Evolutionary conservation across 2,329 filamentous ascomycete genomes (phyloP), one percentile per base, ranked within the genome.

Genomic region (Dactylellina drechsleri): DNA sequence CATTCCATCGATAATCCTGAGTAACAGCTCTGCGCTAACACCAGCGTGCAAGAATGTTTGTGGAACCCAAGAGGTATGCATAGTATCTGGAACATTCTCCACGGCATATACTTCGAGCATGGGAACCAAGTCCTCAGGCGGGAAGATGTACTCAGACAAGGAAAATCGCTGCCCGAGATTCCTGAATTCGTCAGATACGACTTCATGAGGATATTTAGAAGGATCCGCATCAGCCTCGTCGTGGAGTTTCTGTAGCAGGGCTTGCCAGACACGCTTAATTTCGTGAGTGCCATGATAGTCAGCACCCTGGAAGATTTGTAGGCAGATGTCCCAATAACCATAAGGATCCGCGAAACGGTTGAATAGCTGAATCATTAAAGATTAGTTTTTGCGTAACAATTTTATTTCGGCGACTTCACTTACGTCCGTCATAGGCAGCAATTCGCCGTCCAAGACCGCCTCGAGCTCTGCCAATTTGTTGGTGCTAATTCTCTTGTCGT

Each of bases 341-440:
- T 92, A 95, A 80, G 92, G 90, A 80, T 97, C 93, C 66, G 93
- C 92, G 79, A 93, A 99, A 77, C 89, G 85, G 81, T 98, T 96
- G 84, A 92, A 99, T n/a, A 99, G 88, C 89, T 96, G 80, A 2
- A 28, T 47, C 23, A 66, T 58, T 40, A 26, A 76, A 7, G 71
- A 77, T 80, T 77, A 81, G 77, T 76, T 53, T 23, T 53, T 28
- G 13, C 7, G 31, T 7, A 36, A 36, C 6, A 36, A 7, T 16
- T 43, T 13, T 10, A 36, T 2, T 36, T 50, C 3, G 54, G 43
- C 13, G 13, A 31, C 8, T 15, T 36, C 75, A 85, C 89, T 84
- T 86, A 95, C 92, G 78, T 89, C 88, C 77, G 90, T 92, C 41
- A 98, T 85, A 70, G 88, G 86, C 78, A 91, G 86, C 57, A 98